These are phyloP conservation scores for Saccharomyces hybrid DNA, from an alignment of 1,139 yeast species.

Conservation along the genomic window DNA sequence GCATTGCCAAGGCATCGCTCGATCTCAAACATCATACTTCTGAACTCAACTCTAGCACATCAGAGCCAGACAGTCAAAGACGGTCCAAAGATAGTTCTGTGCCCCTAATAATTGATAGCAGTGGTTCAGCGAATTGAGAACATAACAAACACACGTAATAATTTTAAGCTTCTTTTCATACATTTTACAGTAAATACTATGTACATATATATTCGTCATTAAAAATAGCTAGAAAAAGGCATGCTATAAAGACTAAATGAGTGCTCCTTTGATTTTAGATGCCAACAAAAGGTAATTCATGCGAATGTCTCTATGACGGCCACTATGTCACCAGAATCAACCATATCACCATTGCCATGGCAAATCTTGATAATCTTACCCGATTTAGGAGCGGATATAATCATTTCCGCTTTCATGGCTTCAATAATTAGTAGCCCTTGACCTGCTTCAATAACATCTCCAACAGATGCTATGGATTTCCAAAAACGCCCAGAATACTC, in stretches of 20 bases:
- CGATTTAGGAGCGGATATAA: constrained; percentile 59
- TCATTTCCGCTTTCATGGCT: constrained; percentile 98
- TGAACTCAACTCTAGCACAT: neutral
- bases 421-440: constrained; percentile 85
- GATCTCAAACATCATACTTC: constrained; percentile 13
- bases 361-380: constrained; percentile 76
- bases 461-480: constrained; percentile 79
- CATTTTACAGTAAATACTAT: neutral
- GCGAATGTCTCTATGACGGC: constrained; percentile 45
- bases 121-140: neutral
- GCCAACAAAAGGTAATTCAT: neutral
- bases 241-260: neutral
- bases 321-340: constrained; percentile 90
- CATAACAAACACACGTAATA: neutral
- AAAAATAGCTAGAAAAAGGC: neutral
- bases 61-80: constrained; percentile 11
- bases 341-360: constrained; percentile 88
- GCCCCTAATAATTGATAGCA: constrained; percentile 16
- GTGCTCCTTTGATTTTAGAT: neutral
- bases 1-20: constrained; percentile 25
- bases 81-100: constrained; percentile 28
- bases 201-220: neutral
- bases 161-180: neutral
- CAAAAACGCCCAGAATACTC: constrained; percentile 95
- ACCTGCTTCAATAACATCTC: constrained; percentile 67